Evolutionary conservation across 2,329 filamentous ascomycete genomes (phyloP).

Genomic region (Colletotrichum spaethianum): DNA sequence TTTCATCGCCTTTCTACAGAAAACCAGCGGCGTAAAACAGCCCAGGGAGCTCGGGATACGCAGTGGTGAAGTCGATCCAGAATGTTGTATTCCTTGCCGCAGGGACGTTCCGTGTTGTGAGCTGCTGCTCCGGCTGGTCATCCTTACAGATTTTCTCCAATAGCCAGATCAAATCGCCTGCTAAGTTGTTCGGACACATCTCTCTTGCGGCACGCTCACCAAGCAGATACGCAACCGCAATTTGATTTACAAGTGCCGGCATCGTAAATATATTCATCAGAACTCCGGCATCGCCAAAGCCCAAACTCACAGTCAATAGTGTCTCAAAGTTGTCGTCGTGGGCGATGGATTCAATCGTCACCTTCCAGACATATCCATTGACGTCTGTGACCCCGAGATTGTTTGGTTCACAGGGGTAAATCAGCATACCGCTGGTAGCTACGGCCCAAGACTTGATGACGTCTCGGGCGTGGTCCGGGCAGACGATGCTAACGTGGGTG

Average conservation of each 20-base stretch:
- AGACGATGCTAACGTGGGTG: conserved; percentile 57
- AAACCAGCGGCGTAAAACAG: conserved; percentile 44
- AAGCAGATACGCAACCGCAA: conserved; percentile 52
- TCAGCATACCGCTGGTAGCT: conserved; percentile 49
- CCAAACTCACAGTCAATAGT: conserved; percentile 44
- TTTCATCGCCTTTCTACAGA: background rate
- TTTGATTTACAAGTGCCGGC: conserved; percentile 51
- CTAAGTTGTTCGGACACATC: conserved; percentile 43
- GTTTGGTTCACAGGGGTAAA: conserved; percentile 50
- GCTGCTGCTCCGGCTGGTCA: conserved; percentile 40
- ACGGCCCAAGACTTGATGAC: conserved; percentile 59
- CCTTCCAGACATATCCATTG: conserved; percentile 48
- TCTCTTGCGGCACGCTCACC: conserved; percentile 25
- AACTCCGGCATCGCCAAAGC: conserved; percentile 28
- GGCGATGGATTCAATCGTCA: conserved; percentile 50
- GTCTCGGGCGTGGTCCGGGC: conserved; percentile 52
- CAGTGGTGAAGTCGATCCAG: conserved; percentile 43
- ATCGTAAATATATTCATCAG: conserved; percentile 50
- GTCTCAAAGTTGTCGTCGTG: conserved; percentile 48
- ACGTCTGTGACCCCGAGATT: conserved; percentile 61
- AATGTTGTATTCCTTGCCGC: conserved; percentile 41
- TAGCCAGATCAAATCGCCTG: conserved; percentile 53
- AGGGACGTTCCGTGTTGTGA: conserved; percentile 37
- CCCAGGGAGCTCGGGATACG: conserved; percentile 17
- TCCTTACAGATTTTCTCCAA: conserved; percentile 49